phyloP scores from a whole-genome alignment of 345 rosid species.

The Gossypium sturtianum region DNA sequence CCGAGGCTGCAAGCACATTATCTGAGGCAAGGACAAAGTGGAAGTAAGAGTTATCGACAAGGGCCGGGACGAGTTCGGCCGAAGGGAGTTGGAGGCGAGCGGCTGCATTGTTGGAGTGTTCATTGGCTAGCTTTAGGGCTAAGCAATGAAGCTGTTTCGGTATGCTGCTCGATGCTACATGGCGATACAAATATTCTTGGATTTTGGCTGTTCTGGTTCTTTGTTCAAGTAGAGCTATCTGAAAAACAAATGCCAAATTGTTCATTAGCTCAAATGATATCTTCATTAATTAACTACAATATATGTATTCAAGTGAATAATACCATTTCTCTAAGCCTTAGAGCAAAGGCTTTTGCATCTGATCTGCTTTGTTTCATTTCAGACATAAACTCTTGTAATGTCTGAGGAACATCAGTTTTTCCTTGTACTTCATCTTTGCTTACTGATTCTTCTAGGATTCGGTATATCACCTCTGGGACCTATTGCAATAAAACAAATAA shows the following conservation, averaged over 20 bases:
- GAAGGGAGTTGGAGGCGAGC: slow-evolving; percentile 94
- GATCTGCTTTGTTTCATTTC: slow-evolving; percentile 48
- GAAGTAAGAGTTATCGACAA: slow-evolving; percentile 72
- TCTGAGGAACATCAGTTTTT: slow-evolving; percentile 71
- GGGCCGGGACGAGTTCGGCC: slow-evolving; percentile 75
- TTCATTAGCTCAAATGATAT: neutral
- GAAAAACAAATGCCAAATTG: neutral
- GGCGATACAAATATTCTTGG: slow-evolving; percentile 85
- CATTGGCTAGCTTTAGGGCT: slow-evolving; percentile 71
- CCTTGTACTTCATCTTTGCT: slow-evolving; percentile 60
- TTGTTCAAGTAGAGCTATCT: slow-evolving; percentile 74
- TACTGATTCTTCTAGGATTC: slow-evolving; percentile 56
- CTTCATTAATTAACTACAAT: neutral
- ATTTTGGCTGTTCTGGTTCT: slow-evolving; percentile 92
- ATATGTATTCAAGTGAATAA: neutral
- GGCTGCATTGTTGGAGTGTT: slow-evolving; percentile 84
- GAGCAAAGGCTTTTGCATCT: slow-evolving; percentile 79
- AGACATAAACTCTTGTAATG: slow-evolving; percentile 70
- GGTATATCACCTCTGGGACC: slow-evolving; percentile 87
- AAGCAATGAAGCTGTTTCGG: slow-evolving; percentile 93
- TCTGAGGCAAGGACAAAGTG: slow-evolving; percentile 89
- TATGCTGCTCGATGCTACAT: slow-evolving; percentile 90
- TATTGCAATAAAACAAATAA: slow-evolving; percentile 17
- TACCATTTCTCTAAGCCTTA: slow-evolving; percentile 91
- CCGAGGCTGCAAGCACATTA: slow-evolving; percentile 88